Evolutionary conservation across 2,329 filamentous ascomycete genomes (phyloP).

Genomic region (Fusarium tjaetaba): DNA sequence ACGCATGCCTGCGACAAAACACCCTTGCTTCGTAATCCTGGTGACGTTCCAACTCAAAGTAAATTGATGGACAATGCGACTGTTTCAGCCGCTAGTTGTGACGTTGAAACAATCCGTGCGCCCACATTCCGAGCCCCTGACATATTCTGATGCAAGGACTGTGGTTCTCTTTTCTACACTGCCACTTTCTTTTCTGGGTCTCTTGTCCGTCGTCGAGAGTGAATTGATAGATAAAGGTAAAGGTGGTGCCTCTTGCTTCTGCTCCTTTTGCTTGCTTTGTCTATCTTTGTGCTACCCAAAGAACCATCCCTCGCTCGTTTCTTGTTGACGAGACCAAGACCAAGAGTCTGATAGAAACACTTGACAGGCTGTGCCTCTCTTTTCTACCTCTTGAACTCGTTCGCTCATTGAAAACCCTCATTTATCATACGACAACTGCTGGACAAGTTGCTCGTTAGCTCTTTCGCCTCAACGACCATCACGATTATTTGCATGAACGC

Average conservation of each 20-base stretch:
- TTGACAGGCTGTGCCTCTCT: slow-evolving; percentile 40
- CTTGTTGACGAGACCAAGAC: slow-evolving; percentile 4
- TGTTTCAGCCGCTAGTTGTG: slow-evolving; percentile 41
- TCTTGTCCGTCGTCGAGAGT: neutral
- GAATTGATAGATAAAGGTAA: slow-evolving; percentile 20
- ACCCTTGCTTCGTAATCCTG: slow-evolving; percentile 19
- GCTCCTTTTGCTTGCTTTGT: neutral
- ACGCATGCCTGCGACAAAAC: slow-evolving; percentile 22
- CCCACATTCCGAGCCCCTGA: slow-evolving; percentile 29
- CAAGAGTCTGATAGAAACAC: slow-evolving; percentile 20
- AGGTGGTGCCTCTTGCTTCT: neutral
- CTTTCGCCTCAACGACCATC: neutral
- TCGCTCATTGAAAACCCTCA: slow-evolving; percentile 17
- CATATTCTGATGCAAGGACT: slow-evolving; percentile 32
- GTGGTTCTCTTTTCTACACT: neutral
- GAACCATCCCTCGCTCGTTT: slow-evolving; percentile 23
- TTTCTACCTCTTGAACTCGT: slow-evolving; percentile 9
- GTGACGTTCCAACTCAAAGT: slow-evolving; percentile 4
- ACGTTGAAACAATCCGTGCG: slow-evolving; percentile 42
- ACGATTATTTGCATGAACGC: slow-evolving; percentile 4
- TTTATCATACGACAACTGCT: slow-evolving; percentile 29
- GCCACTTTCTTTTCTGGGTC: slow-evolving; percentile 13
- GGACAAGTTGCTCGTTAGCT: slow-evolving; percentile 36
- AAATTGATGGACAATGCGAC: slow-evolving; percentile 15
- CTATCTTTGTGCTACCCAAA: slow-evolving; percentile 19